Base-by-base conservation (phyloP, 345 rosid species). In the Iberis pinnata region DNA sequence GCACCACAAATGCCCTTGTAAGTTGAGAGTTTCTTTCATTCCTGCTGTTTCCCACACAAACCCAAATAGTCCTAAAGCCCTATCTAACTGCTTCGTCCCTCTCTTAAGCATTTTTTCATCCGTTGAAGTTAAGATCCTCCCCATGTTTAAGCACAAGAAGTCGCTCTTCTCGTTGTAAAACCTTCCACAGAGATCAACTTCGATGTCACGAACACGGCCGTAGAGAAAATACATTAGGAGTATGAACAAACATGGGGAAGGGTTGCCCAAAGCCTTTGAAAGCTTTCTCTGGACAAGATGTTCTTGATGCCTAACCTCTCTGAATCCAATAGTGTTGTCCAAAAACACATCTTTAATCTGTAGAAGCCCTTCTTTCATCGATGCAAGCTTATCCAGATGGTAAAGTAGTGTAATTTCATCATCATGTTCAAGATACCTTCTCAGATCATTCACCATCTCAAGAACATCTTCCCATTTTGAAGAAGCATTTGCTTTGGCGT, bases 31-130 rank as follows among this genome's bases (percentile, higher is more conserved):
- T 22, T 77, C 95, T 44, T 81, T 72, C 88, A 68, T 75, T 44
- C 76, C 85, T 29, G 95, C 85, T 12, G 77, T 78, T 57, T 83
- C 82, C 95, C 88, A 83, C 14, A 83, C 72, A 73, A 83, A 83
- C 63, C 67, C 77, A 56, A 70, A 81, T 7, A 89, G 51, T 35
- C 75, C 72, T 25, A 86, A 76, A 19, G 77, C 89, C 47, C 76
- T 78, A 51, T 86, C 84, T 67, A 89, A 53, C 33, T 80, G 89
- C 76, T 80, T 83, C 24, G 81, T 51, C 35, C 97, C 95, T 26
- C 63, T 79, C 78, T 64, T 24, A 45, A 89, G 59, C 72, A 65
- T 72, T 54, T 58, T 61, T 56, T 80, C 89, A 58, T 81, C 83
- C 0, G 58, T 58, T 3, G 82, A 75, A 17, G 81, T 76, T 65